Evolutionary conservation across 2,329 filamentous ascomycete species (phyloP).

Genomic region (Nigrospora osmanthi): DNA sequence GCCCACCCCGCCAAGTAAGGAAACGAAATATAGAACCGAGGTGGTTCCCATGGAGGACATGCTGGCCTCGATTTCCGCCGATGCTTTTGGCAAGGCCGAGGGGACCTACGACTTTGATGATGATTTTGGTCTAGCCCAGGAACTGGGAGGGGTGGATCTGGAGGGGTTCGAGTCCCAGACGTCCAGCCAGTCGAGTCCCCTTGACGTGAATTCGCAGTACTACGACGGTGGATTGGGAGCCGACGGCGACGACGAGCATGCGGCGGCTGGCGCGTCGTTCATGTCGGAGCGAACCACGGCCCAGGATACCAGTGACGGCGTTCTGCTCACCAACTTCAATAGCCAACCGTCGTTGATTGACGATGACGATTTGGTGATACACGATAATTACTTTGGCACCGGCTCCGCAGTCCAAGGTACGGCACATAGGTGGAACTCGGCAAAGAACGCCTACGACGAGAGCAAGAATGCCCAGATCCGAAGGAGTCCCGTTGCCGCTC

Average conservation of each 20-base stretch:
- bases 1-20: conserved; percentile 73
- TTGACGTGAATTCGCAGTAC: conserved; percentile 36
- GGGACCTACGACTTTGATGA: conserved; percentile 56
- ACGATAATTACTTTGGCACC: conserved; percentile 70
- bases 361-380: conserved; percentile 60
- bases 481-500: conserved; percentile 66
- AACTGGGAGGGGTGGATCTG: conserved; percentile 33
- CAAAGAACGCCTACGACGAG: conserved; percentile 64
- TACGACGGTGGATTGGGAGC: conserved; percentile 33
- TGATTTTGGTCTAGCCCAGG: conserved; percentile 49
- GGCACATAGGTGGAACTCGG: conserved; percentile 74
- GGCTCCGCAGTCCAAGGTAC: conserved; percentile 53
- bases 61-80: conserved; percentile 81
- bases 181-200: conserved; percentile 22
- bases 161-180: conserved; percentile 28
- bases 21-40: conserved; percentile 79
- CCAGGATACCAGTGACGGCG: conserved; percentile 36
- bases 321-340: conserved; percentile 34
- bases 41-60: conserved; percentile 82
- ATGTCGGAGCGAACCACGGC: conserved; percentile 30
- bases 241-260: conserved; percentile 31
- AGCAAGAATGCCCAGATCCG: conserved; percentile 53
- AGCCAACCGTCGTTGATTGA: conserved; percentile 33
- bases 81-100: conserved; percentile 63
- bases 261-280: conserved; percentile 33